Evolutionary conservation across 129 eudicot genomes (phyloP).

Genomic region (Scalesia atractyloides): DNA sequence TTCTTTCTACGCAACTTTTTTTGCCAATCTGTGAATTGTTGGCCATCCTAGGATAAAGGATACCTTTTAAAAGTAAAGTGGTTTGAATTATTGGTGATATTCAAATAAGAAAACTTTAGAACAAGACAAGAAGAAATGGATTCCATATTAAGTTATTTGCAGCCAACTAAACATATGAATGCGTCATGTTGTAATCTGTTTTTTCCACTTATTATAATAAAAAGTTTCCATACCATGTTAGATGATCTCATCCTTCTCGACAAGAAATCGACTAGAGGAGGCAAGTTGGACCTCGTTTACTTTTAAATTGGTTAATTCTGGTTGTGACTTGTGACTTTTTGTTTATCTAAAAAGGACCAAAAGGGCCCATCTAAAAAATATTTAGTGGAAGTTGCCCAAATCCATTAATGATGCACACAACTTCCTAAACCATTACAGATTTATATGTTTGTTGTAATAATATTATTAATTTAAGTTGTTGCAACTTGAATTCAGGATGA

Average conservation of each 20-base stretch:
- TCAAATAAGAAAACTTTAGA: constrained; percentile 28
- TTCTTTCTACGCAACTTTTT: neutral
- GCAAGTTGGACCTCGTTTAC: constrained; percentile 5
- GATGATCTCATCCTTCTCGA: constrained; percentile 13
- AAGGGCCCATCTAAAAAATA: neutral
- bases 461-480: neutral
- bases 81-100: constrained; percentile 33
- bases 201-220: constrained; percentile 9
- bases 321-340: neutral
- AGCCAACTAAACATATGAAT: constrained; percentile 30
- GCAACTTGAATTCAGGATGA: neutral
- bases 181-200: constrained; percentile 31
- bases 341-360: neutral
- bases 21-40: constrained; percentile 25
- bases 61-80: constrained; percentile 24
- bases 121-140: constrained; percentile 36
- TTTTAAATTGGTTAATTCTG: neutral
- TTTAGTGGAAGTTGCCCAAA: neutral
- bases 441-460: neutral
- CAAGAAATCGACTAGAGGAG: neutral
- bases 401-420: neutral
- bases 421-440: neutral
- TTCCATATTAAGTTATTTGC: constrained; percentile 29
- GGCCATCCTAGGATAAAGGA: constrained; percentile 32
- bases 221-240: constrained; percentile 10